Evolutionary conservation across 805 yeast genomes (phyloP).

Genomic region (Candida maris): DNA sequence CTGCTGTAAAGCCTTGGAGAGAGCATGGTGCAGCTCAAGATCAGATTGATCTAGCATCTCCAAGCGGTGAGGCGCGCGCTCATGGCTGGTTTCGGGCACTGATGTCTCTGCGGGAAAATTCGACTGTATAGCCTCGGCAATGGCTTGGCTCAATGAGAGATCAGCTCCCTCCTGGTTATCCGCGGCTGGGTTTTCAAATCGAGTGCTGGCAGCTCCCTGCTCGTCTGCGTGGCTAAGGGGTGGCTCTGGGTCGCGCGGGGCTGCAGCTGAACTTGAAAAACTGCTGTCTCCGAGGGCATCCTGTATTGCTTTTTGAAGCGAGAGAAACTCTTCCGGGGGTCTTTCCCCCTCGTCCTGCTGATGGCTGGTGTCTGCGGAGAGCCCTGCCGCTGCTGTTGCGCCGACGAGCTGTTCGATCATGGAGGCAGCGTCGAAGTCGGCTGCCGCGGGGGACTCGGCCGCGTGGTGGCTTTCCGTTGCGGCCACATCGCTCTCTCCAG

Average conservation of each 20-base stretch:
- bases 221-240: not conserved
- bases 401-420: slow-evolving; percentile 12
- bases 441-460: slow-evolving; percentile 5
- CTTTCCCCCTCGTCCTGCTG: not conserved
- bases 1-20: slow-evolving; percentile 12
- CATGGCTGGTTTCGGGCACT: slow-evolving; percentile 1
- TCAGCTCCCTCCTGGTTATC: slow-evolving; percentile 9
- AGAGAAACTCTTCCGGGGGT: slow-evolving; percentile 2
- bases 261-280: not conserved
- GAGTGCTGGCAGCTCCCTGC: slow-evolving; percentile 3
- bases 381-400: not conserved
- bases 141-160: slow-evolving; percentile 18
- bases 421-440: slow-evolving; percentile 13
- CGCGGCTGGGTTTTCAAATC: slow-evolving; percentile 1
- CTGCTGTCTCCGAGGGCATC: slow-evolving; percentile 12
- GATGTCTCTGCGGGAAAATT: slow-evolving; percentile 7
- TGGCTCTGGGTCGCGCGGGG: not conserved
- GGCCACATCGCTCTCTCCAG: slow-evolving; percentile 3
- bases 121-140: slow-evolving; percentile 25
- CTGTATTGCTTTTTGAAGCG: slow-evolving; percentile 12
- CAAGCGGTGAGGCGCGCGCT: not conserved
- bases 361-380: not conserved
- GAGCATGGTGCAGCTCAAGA: slow-evolving; percentile 12
- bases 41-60: slow-evolving; percentile 9
- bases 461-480: slow-evolving; percentile 4